phyloP scores from a whole-genome alignment of 768 basidiomycete genomes.

The Lactifluus subvellereus region DNA sequence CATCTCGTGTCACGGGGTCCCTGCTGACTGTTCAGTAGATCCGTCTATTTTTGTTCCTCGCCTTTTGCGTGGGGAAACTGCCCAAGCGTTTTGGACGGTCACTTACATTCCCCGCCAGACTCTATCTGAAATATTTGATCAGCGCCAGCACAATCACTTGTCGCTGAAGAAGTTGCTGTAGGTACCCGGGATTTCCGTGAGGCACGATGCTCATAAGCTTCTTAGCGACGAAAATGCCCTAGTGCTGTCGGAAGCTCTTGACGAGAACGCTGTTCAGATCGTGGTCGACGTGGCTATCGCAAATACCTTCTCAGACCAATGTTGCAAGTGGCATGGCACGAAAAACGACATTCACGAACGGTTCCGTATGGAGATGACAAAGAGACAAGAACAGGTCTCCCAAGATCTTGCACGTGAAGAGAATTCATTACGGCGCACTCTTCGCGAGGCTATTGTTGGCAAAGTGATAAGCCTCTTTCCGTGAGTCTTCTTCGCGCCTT shows the following conservation, averaged over 20 bases:
- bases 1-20: background rate
- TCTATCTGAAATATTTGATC: background rate
- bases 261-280: background rate
- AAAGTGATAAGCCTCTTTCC: background rate
- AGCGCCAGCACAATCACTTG: accelerated
- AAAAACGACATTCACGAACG: background rate
- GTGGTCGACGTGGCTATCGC: background rate
- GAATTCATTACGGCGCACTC: background rate
- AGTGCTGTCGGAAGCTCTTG: conserved; percentile 1
- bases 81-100: conserved; percentile 18
- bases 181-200: background rate
- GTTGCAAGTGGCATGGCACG: background rate
- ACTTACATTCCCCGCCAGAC: background rate
- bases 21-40: background rate
- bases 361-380: background rate
- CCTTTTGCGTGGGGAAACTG: conserved; percentile 20
- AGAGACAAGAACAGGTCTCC: background rate
- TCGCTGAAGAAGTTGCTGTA: background rate
- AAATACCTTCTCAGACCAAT: background rate
- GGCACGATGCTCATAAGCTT: background rate
- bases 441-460: background rate
- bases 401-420: background rate
- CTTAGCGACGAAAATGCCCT: background rate
- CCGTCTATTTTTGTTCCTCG: background rate
- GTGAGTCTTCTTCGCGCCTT: background rate